Evolutionary conservation across 2,329 filamentous ascomycete species (phyloP).

Genomic region (Hypomyces perniciosus): DNA sequence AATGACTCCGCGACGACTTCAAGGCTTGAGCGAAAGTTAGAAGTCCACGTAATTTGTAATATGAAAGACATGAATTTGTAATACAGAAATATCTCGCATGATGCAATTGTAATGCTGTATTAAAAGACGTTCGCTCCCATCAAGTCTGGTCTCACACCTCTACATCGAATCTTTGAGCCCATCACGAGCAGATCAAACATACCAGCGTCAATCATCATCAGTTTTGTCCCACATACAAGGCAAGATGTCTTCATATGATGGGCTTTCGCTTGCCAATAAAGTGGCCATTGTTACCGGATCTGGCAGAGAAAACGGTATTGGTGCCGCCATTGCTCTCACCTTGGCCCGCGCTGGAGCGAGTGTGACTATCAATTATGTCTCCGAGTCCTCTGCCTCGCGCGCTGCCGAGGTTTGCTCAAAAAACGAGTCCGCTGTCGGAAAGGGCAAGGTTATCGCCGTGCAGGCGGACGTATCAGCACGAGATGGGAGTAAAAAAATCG

Average conservation of each 20-base stretch:
- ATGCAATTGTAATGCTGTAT: no score
- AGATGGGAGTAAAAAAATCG: neutral
- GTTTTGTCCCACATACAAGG: neutral
- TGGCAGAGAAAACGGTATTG: constrained; percentile 34
- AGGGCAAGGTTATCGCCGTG: neutral
- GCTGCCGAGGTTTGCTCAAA: constrained; percentile 16
- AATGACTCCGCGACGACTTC: neutral
- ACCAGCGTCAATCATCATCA: neutral
- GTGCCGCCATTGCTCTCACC: constrained; percentile 31
- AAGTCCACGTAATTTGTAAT: no score
- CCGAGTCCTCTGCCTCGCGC: constrained; percentile 23
- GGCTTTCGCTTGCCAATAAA: constrained; percentile 30
- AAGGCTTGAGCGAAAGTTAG: no score
- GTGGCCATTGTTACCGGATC: constrained; percentile 37
- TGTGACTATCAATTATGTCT: constrained; percentile 34
- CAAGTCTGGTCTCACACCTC: no score
- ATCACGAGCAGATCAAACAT: neutral
- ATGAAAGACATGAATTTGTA: no score
- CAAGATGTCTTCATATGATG: neutral
- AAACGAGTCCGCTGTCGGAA: constrained; percentile 1
- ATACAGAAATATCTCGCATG: no score
- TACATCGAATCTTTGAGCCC: no score
- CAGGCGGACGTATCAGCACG: neutral
- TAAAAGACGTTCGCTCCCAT: no score
- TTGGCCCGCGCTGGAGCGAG: constrained; percentile 32